Evolutionary conservation across 441 rosid genomes (phyloP).

Genomic region (Pelargonium fulgidum): DNA sequence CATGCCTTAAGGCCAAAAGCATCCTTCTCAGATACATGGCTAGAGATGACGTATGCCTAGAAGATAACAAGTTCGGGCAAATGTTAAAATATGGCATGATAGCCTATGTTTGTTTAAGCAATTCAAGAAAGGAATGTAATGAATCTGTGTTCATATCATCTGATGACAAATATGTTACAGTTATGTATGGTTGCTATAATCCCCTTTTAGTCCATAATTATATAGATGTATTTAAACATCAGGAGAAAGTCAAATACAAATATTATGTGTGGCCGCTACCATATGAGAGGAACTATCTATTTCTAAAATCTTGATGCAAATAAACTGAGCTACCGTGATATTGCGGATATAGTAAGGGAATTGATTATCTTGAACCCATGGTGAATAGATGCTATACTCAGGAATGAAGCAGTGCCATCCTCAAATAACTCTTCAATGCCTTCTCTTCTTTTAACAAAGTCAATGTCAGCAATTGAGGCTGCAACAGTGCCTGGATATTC

Average conservation of each 20-base stretch:
- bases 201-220: too few species aligned
- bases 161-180: not conserved
- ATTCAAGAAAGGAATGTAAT: not conserved
- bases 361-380: conserved; percentile 77
- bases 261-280: not conserved
- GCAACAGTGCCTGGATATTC: conserved; percentile 73
- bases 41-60: conserved; percentile 74
- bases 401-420: conserved; percentile 84
- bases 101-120: not conserved
- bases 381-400: conserved; percentile 72
- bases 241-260: not conserved
- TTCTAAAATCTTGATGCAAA: conserved; percentile 8
- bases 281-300: conserved; percentile 4
- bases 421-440: conserved; percentile 76
- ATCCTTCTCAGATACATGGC: conserved; percentile 53
- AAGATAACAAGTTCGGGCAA: conserved; percentile 7
- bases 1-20: conserved; percentile 59
- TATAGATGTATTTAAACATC: too few species aligned
- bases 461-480: conserved; percentile 85
- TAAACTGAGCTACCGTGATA: conserved; percentile 49
- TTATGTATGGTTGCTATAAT: not conserved
- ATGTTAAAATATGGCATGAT: not conserved
- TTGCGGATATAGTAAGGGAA: conserved; percentile 56
- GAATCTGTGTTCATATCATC: not conserved
- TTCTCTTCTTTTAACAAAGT: conserved; percentile 89